Evolutionary conservation across 2,329 filamentous ascomycete genomes (phyloP), one percentile per base, ranked within the genome.

Genomic region (Cordyceps cicadae): DNA sequence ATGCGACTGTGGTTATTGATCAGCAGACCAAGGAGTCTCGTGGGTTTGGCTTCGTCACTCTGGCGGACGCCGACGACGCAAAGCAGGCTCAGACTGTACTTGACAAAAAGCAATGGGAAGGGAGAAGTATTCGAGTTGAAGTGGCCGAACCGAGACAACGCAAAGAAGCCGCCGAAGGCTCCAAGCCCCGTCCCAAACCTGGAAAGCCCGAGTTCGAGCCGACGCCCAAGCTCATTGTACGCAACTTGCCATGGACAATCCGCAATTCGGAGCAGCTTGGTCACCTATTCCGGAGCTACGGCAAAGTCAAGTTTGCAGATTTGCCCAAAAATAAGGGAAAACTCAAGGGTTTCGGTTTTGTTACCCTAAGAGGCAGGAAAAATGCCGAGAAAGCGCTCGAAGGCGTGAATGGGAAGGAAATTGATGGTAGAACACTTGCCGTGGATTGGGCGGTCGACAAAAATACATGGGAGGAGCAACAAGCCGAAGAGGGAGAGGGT

Each of bases 371-470:
- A 62, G 91, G 92, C 48, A 87, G 82, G 69, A 93, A 92, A 75
- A 96, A 97, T 73, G 93, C 94, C 0, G 90, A 97, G 73, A 91
- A 87, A 71, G 94, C 94, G 2, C 80, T 99, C 61, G 85, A 88
- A 62, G 85, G 81, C 24, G 79, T 97, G 66, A 99, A 97, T 74
- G 94, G 93, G 62, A 97, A 90, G 71, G 85, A 89, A 63, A 81
- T 99, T 21, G 92, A 96, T 71, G 94, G 92, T 2, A 84, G 94
- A 68, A 88, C 87, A 9, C 75, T 99, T 63, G 94, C 93, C 32
- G 94, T 99, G 7, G 94, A 99, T 75, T 99, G 91, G 90, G 93
- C 95, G 37, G 92, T 97, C 3, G 91, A 97, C 63, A 96, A 95
- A 76, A 82, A 87, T 48, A 86, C 87, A 7, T 99, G 91, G 91